Base-by-base conservation (phyloP, 306 rosid genomes). In the Malus orientalis region DNA sequence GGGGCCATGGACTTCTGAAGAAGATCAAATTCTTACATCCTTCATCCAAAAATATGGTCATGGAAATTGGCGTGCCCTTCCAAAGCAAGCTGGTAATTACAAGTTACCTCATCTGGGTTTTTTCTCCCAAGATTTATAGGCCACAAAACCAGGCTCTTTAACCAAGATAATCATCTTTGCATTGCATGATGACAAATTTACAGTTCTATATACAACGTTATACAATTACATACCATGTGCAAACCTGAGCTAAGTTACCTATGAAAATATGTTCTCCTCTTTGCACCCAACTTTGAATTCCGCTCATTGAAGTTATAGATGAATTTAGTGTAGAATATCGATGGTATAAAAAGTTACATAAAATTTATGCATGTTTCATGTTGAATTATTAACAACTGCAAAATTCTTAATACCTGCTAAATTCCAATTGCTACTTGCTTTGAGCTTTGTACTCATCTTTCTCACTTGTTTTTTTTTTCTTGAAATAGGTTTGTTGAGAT, bases 11-110 rank as follows among this genome's bases (percentile, higher is more conserved):
- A 84, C 92, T 32, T 45, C 88, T 20, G 93, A 96, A 36, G 99
- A 96, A 89, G 98, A 96, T 79, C 85, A 87, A 67, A 77, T 92
- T 75, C 85, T 96, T 74, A 76, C 65, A 3, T 87, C 92, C 69
- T 91, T 79, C 79, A 82, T 96, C 58, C 76, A 87, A 11, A 77
- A 76, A 14, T 77, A 88, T 76, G 98, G 98, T 71, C 97, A 92
- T 85, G 87, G 82, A 32, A 96, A 96, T 60, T 96, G 99, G 99
- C 92, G 99, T 68, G 98, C 99, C 59, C 99, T 96, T 36, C 99
- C 99, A 0, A 96, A 91, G 53, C 93, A 83, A 76, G 96, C 99
- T n/a, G 98, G 99, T 95, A 83, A 73, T 51, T 69, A 20, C 18
- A 11, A 7, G 11, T 32, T 30, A 23, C 19, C 23, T 18, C 73